Evolutionary conservation across 2,329 filamentous ascomycete species (phyloP).

Genomic region (Colletotrichum graminicola): DNA sequence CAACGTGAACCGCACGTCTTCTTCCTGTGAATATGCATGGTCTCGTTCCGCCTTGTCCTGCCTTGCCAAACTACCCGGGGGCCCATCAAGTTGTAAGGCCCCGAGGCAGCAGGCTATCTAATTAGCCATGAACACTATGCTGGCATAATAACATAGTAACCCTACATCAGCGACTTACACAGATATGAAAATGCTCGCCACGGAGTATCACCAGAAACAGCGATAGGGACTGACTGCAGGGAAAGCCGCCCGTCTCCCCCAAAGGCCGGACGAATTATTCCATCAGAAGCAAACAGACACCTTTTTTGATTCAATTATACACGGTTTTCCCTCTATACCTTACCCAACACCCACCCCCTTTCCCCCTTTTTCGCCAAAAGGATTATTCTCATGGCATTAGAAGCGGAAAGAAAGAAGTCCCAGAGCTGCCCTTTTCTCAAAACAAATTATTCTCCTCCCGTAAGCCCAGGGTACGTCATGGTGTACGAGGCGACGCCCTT

Average conservation of each 20-base stretch:
- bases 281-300: background rate
- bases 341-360: too few relatives aligned
- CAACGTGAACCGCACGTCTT: too few relatives aligned
- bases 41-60: too few relatives aligned
- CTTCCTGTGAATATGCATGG: too few relatives aligned
- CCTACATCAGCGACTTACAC: background rate
- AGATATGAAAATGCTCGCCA: background rate
- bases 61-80: too few relatives aligned
- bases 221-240: too few relatives aligned
- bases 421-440: too few relatives aligned
- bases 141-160: too few relatives aligned
- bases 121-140: background rate
- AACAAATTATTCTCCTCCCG: background rate
- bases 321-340: background rate
- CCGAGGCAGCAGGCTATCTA: too few relatives aligned
- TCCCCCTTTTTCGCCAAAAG: background rate
- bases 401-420: background rate
- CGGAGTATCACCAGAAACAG: background rate
- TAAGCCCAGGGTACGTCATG: slow-evolving; percentile 50
- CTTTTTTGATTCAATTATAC: background rate
- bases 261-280: background rate
- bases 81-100: too few relatives aligned
- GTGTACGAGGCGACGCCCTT: slow-evolving; percentile 63
- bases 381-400: background rate
- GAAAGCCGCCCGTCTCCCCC: background rate